Percentiles rank a stretch among this genome's conserved stretches.
phyloP scores from a whole-genome alignment of 768 basidiomycete genomes.

The Kondoa malvinella region DNA sequence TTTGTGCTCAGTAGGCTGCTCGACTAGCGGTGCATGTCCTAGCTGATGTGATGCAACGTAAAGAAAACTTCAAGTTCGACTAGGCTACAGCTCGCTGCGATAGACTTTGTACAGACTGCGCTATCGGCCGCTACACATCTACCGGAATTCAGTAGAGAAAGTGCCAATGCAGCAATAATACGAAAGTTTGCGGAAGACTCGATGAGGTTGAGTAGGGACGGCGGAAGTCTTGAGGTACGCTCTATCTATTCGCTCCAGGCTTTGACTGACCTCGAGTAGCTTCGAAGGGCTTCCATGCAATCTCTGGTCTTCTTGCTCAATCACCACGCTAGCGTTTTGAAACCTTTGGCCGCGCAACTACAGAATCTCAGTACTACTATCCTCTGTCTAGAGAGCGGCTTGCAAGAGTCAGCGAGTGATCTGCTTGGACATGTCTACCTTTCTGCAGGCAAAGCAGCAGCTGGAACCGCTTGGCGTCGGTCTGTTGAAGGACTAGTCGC shows the following conservation, averaged over 20 bases:
- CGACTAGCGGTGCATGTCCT: not conserved
- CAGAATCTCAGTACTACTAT: constrained; percentile 8
- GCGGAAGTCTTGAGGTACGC: too few species aligned
- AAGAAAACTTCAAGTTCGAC: not conserved
- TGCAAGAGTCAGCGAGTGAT: not conserved
- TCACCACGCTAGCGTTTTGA: constrained; percentile 9
- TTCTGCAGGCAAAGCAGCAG: constrained; percentile 14
- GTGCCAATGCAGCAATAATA: not conserved
- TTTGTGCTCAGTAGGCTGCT: constrained; percentile 3
- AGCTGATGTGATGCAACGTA: too few species aligned
- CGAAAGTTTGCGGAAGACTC: not conserved
- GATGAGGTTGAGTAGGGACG: not conserved
- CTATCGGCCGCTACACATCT: not conserved
- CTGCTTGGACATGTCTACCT: constrained; percentile 13
- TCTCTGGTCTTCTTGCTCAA: constrained; percentile 1
- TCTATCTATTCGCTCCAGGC: not conserved
- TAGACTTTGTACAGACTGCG: not conserved
- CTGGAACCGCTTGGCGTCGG: constrained; percentile 11
- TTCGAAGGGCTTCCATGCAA: constrained; percentile 3
- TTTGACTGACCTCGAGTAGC: not conserved
- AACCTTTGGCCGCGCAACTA: constrained; percentile 8
- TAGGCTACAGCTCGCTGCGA: not conserved
- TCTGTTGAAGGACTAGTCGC: constrained; percentile 12
- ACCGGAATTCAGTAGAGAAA: not conserved
- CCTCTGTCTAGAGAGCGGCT: constrained; percentile 6